Evolutionary conservation across 805 yeast genomes (phyloP), one percentile per base, ranked within the genome.

Genomic region (Saturnispora quitensis): DNA sequence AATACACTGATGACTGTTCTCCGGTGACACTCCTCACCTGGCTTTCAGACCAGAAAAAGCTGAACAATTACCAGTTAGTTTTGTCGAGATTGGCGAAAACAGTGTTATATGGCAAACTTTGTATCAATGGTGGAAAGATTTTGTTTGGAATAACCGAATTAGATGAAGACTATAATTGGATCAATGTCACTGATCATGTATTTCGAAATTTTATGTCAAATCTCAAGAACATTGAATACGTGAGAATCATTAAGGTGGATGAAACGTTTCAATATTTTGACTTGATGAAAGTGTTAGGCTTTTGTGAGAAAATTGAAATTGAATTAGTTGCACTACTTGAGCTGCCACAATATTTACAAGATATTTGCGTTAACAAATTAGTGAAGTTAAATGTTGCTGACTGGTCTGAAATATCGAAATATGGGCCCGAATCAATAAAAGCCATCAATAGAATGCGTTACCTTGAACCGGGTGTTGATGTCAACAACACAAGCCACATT

Each of bases 141-240:
- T 7, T 36, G 22, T 46, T 46, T 46, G 49, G 49, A 4, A 20
- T 46, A 2, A 34, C 25, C 20, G 35, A 46, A 12, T n/a, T 13
- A n/a, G 49, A 46, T 28, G 17, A 40, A n/a, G 4, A 28, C 13
- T 38, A 15, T 24, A 46, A 46, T 22, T 46, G 49, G 49, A 36
- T 38, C n/a, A 25, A 36, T 25, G 24, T 27, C 8, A 28, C 24
- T 18, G 49, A 35, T 17, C 22, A 24, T 25, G 15, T 38, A n/a
- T 46, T 38, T 36, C 35, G 31, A 36, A 46, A 17, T 25, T 38
- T 40, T 12, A 25, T 36, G 17, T 10, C 24, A 6, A 46, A 46
- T 17, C 13, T 17, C 15, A 22, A 6, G n/a, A 35, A 27, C 15
- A 35, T 45, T 20, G 4, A 27, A 13, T 46, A 46, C 40, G 27